Evolutionary conservation across 345 rosid species (phyloP), one percentile per base, ranked within the genome.

Genomic region (Syzygium aromaticum): DNA sequence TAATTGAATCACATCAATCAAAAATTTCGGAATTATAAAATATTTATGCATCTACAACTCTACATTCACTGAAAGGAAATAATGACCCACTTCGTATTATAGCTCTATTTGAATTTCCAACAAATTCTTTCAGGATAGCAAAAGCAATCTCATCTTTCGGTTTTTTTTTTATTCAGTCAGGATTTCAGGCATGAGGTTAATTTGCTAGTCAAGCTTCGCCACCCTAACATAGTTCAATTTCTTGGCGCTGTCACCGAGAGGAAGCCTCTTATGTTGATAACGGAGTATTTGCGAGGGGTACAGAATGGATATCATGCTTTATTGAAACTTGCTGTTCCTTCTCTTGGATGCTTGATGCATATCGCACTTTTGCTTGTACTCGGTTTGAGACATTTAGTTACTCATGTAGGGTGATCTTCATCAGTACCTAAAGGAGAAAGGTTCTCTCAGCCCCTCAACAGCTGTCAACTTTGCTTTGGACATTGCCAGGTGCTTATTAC

Each of bases 241-340:
- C 93, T 98, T 83, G 99, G 99, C 90, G 99, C 99, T 56, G 99
- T 96, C 88, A 98, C 99, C 3, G 98, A 98, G 90, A 95, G 91
- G 94, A 98, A 98, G 95, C 99, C 99, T n/a, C 97, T 96, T 88
- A 96, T 98, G 99, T 92, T 98, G 90, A 96, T 98, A 86, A 98
- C 99, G 0, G 99, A 98, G 88, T 98, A 94, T 92, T 91, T 98
- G 61, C 94, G 98, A 87, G 99, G 99, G 96, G 99, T 98, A 94
- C 82, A 73, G 82, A 38, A 38, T 73, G 82, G 80, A 73, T 38
- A 73, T 73, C 46, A 38, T 73, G 82, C 82, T 73, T 73, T 73
- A 67, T 86, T 85, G 85, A 52, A 86, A 90, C 56, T 89, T 53
- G 40, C 21, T 84, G 53, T 87, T 85, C 90, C 46, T 43, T 53